Evolutionary conservation across 2,329 filamentous ascomycete species (phyloP), one percentile per base, ranked within the genome.

Genomic region (Pseudovirgaria hyperparasitica): DNA sequence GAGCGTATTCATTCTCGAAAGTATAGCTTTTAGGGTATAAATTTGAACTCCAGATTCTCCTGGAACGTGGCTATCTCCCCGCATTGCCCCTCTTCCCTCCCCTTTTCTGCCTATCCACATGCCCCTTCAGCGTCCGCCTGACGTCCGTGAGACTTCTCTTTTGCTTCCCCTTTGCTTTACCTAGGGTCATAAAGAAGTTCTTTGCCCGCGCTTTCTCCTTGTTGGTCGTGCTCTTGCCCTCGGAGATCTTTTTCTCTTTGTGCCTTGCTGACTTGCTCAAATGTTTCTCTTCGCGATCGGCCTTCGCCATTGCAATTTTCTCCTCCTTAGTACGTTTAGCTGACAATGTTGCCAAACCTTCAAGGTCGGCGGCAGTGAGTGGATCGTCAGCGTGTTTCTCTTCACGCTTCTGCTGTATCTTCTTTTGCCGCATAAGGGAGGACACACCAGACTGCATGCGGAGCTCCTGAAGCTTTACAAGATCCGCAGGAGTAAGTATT

Each of bases 131-230:
- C 19, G 85, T 72, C 59, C 78, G 84, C 47, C 72, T 72, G 37
- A 84, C 85, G 58, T 94, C 78, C 9, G 82, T 72, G 55, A 98
- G 61, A 70, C 84, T 93, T 47, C 86, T 71, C 76, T 94, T 94
- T 48, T 90, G 79, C 67, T 96, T 98, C 40, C 70, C 72, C 67
- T 90, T 92, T 8, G 90, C 90, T 65, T 98, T 96, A 32, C 87
- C 82, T 33, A 98, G 60, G 20, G 87, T 96, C 90, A 98, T 98
- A 45, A 98, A 53, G 59, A 98, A 92, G 57, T 98, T 98, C 80
- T 98, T 98, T 69, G 82, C 84, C 41, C 87, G 67, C 22, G 81
- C 74, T 72, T 98, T 98, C 65, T 98, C 90, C 62, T 81, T 82
- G 60, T 98, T 98, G 39, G 87, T 96, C 19, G 84, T 86, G 52